Percentiles rank a stretch among this genome's conserved stretches.
These are phyloP conservation scores for Trichopus zeylanicus DNA, from an alignment of 116 monocot species.

Conservation along the genomic window DNA sequence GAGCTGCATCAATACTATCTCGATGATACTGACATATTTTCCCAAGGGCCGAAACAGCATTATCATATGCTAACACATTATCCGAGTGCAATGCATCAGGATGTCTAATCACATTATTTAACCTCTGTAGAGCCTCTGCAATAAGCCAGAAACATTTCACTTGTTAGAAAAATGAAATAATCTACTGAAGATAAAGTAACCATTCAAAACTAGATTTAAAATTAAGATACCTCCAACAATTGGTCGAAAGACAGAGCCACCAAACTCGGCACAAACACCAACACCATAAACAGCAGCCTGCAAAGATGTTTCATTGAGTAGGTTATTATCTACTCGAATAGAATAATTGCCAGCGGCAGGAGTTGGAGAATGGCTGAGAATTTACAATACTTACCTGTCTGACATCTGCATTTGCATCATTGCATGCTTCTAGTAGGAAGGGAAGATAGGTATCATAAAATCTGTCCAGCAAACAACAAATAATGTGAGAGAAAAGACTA, in stretches of 20 bases:
- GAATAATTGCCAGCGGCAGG: neutral
- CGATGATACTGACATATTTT: conserved; percentile 86
- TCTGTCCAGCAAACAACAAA: conserved; percentile 17
- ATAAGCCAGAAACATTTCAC: neutral
- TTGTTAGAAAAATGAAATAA: neutral
- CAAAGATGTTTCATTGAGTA: neutral
- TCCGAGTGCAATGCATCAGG: conserved; percentile 63
- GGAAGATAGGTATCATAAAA: conserved; percentile 91
- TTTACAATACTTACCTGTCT: conserved; percentile 48
- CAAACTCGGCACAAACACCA: conserved; percentile 97
- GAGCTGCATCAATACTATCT: conserved; percentile 66
- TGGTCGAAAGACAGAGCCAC: conserved; percentile 75
- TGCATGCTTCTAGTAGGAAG: conserved; percentile 88
- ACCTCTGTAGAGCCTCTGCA: conserved; percentile 70
- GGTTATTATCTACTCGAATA: neutral
- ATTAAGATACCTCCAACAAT: conserved; percentile 66
- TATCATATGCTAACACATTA: conserved; percentile 94
- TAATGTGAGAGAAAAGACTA: neutral
- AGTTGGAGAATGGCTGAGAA: neutral
- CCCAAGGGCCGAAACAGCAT: conserved; percentile 93
- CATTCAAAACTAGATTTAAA: neutral
- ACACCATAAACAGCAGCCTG: conserved; percentile 97
- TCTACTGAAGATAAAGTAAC: neutral
- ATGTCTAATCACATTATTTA: conserved; percentile 73
- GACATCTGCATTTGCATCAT: conserved; percentile 82